Conservation (phyloP, 495 filamentous ascomycete species). For the Penicillium manginii region DNA sequence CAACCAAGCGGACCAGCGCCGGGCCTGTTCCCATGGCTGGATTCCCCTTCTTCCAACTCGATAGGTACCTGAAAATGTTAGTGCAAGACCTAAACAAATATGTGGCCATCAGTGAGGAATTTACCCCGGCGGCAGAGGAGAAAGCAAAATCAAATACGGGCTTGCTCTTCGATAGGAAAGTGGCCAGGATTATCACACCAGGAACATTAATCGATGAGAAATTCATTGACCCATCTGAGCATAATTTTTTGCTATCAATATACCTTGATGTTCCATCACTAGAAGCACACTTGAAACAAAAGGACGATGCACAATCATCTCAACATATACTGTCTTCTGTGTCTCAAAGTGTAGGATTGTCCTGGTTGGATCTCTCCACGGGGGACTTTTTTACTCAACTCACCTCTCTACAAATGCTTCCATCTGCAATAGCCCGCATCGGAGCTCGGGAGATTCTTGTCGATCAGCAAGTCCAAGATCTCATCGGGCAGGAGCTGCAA, state of each 20-base stretch:
- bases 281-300: slow-evolving; percentile 20
- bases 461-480: slow-evolving; percentile 60
- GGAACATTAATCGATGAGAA: slow-evolving; percentile 97
- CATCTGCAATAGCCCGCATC: slow-evolving; percentile 79
- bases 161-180: slow-evolving; percentile 78
- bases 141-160: slow-evolving; percentile 75
- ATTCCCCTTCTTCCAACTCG: slow-evolving; percentile 90
- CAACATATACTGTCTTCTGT: slow-evolving; percentile 43
- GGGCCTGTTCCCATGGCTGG: slow-evolving; percentile 87
- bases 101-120: slow-evolving; percentile 94
- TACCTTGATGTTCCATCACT: slow-evolving; percentile 49
- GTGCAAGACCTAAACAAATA: slow-evolving; percentile 88
- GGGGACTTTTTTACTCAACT: slow-evolving; percentile 88
- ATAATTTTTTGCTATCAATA: slow-evolving; percentile 87
- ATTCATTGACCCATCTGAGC: slow-evolving; percentile 89
- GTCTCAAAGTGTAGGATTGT: slow-evolving; percentile 67
- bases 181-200: slow-evolving; percentile 87
- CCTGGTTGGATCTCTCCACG: slow-evolving; percentile 95
- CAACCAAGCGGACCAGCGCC: slow-evolving; percentile 72
- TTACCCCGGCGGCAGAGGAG: slow-evolving; percentile 66
- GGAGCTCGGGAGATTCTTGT: slow-evolving; percentile 85
- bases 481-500: slow-evolving; percentile 44
- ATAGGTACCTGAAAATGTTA: slow-evolving; percentile 87
- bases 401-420: slow-evolving; percentile 71
- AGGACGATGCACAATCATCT: slow-evolving; percentile 25